A percentile compares a stretch with the other conserved stretches of the same genome.
Conservation (phyloP, 371 early-diverging fungal genomes). For the Mortierella sp. region DNA sequence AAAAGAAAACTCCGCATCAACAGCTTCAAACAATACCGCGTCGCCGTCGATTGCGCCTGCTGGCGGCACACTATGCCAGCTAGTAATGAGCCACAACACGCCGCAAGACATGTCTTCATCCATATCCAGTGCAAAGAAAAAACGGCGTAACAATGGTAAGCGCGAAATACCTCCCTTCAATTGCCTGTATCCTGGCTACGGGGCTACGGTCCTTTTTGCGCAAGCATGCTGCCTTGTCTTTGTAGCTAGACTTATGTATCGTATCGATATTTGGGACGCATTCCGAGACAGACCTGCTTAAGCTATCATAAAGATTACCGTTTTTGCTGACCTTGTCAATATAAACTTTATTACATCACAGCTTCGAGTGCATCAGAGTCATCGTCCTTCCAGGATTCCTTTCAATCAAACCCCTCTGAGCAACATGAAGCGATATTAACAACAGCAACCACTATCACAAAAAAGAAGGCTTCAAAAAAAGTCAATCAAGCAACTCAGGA, state of each 20-base stretch:
- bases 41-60: constrained; percentile 1
- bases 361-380: neutral
- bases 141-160: constrained; percentile 40
- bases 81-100: constrained; percentile 15
- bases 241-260: too few species aligned
- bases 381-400: constrained; percentile 28
- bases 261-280: too few species aligned
- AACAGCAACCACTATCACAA: neutral
- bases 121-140: constrained; percentile 42
- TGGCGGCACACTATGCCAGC: neutral
- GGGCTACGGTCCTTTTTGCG: neutral
- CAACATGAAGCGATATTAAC: neutral
- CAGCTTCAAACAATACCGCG: neutral
- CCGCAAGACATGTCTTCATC: constrained; percentile 29
- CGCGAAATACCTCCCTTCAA: neutral
- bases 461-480: constrained; percentile 17
- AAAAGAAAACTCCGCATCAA: constrained; percentile 9
- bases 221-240: neutral
- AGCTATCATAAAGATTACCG: too few species aligned
- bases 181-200: neutral
- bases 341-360: neutral
- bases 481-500: constrained; percentile 9
- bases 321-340: neutral
- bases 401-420: constrained; percentile 16
- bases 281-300: too few species aligned